Base-by-base conservation (phyloP, 768 basidiomycete genomes). In the Auriscalpium vulgare region DNA sequence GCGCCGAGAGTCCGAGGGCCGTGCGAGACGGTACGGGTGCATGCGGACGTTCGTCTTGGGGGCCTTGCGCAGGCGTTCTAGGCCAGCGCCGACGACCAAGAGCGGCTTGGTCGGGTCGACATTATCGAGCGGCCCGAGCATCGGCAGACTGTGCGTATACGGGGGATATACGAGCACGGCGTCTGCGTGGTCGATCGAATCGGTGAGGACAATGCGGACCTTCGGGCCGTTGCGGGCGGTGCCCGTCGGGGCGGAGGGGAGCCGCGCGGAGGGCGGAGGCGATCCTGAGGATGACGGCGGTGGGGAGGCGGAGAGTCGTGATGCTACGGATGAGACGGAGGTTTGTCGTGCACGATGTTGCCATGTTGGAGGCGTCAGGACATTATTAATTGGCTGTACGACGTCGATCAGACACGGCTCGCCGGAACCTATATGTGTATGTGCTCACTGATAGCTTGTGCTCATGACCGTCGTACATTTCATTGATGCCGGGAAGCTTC, bases 11-110 rank as follows among this genome's bases (percentile, higher is more conserved):
- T 8, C 21, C 34, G n/a, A 21, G 16, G 51, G 21, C 19, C 51
- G 29, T 21, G 71, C 66, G 37, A 82, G 69, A 59, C 77, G 77
- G 66, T 84, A 87, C 2, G 84, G 83, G 58, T 81, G 78, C 8
- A 85, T 59, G 19, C 79, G 74, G 9, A 77, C 72, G 38, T 79
- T 78, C 57, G 74, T 74, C 13, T 73, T 69, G 29, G 71, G 67
- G 1, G 75, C 70, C 10, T 74, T 69, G 53, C 82, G 79, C 48
- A 84, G 67, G 17, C 70, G 67, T 45, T 75, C 69, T 14, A 83
- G 62, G 0, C 77, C 75, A 1, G 72, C 70, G 1, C 83, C 83
- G 13, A 82, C 72, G 51, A 83, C 66, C 37, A 86, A 71, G 21
- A 81, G 63, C 0, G 76, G 69, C 50, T 53, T 37, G 37, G 57